Base-by-base conservation (phyloP, 2,329 filamentous ascomycete species). In the Colletotrichum simmondsii region DNA sequence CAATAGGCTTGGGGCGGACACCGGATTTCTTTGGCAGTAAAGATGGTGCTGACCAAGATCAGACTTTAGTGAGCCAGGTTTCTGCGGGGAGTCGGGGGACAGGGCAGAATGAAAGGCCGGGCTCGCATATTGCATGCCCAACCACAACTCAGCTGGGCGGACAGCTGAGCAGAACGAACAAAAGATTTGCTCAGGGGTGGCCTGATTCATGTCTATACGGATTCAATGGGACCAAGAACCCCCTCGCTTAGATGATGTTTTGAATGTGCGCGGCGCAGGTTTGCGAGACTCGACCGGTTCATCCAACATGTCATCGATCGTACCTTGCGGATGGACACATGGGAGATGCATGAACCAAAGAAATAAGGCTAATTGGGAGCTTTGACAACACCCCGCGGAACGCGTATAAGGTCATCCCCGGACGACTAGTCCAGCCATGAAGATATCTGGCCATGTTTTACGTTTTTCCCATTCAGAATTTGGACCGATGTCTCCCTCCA, bases 141-240 rank as follows among this genome's bases (percentile, higher is more conserved):
- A 24, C 35, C 24, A 4, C 26, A 49, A 49, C 19, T 63, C 30
- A 63, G 66, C 52, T 52, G 52, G 59, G 60, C 28, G 66, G 37
- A 37, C 53, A 42, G 57, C 46, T 49, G 60, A 67, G 42, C 42
- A 10, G 42, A 49, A 49, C 35, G 16, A 26, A 42, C 35, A 46
- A 37, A 53, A 24, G 37, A 71, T 62, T 22, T n/a, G 35, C 49
- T 46, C 49, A 62, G 63, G 46, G 63, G 63, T 67, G 42, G 42
- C n/a, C 46, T 71, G 68, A 61, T 24, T 60, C 68, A 56, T 35
- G 46, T 24, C 32, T 37, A 4, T 46, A 12, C 37, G 4, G 6
- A 19, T 4, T 57, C 2, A 35, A 35, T 35, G 32, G 32, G 32
- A 35, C 1, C 19, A 14, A 5, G 37, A 42, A 35, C 19, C 22